Conservation (phyloP, 2,329 filamentous ascomycete species). For the Cadophora sp. region DNA sequence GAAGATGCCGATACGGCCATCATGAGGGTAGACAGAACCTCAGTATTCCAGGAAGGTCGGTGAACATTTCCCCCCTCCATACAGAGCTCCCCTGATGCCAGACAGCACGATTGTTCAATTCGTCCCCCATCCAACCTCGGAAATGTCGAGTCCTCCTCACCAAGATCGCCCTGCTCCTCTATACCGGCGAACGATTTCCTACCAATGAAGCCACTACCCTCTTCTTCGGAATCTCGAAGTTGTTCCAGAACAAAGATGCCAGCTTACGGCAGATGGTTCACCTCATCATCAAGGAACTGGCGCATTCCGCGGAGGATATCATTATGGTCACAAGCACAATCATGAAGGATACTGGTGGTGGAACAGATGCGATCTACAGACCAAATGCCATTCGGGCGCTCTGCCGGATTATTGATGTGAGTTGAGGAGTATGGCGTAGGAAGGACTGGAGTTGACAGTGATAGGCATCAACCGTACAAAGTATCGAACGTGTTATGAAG, state of each 20-base stretch:
- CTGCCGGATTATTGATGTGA: constrained; percentile 94
- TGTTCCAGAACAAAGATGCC: constrained; percentile 99
- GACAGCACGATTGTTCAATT: constrained; percentile 95
- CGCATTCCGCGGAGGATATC: constrained; percentile 94
- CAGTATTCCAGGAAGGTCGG: constrained; percentile 97
- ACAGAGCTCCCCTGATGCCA: constrained; percentile 48
- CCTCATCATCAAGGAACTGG: constrained; percentile 96
- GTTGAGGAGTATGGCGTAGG: constrained; percentile 43
- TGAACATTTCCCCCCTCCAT: constrained; percentile 41
- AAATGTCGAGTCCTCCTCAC: constrained; percentile 97
- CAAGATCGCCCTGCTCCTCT: constrained; percentile 94
- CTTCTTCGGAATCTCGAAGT: constrained; percentile 98
- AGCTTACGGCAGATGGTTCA: constrained; percentile 99
- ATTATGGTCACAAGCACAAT: constrained; percentile 99
- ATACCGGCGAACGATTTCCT: constrained; percentile 96
- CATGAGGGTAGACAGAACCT: constrained; percentile 96
- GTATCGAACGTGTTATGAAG: constrained; percentile 98
- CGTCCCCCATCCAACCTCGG: constrained; percentile 93
- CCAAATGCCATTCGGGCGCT: constrained; percentile 95
- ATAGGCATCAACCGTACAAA: constrained; percentile 92
- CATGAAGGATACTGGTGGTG: constrained; percentile 98
- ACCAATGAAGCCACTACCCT: constrained; percentile 97
- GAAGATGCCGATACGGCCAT: constrained; percentile 94
- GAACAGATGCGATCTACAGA: constrained; percentile 91
- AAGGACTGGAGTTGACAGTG: constrained; percentile 39